Evolutionary conservation across 2,329 filamentous ascomycete genomes (phyloP).

Genomic region (Pseudopyricularia javanii): DNA sequence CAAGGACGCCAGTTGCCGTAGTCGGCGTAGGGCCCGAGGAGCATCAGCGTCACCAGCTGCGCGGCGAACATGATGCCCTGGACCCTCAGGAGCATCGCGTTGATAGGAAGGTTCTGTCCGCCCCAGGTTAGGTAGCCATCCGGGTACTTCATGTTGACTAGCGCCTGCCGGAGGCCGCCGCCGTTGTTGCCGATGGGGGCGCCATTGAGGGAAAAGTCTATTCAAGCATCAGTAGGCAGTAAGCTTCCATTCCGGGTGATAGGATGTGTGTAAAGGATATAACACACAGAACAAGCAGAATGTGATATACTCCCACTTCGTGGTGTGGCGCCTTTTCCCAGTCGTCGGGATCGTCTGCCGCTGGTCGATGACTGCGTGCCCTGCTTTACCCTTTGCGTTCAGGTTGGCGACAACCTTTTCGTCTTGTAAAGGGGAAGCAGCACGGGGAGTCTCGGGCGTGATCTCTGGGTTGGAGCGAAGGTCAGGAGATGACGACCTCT

Average conservation of each 20-base stretch:
- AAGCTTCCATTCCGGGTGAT: not conserved
- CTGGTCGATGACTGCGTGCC: not conserved
- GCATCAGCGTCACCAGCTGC: constrained; percentile 9
- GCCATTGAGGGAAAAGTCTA: constrained; percentile 1
- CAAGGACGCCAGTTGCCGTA: constrained; percentile 12
- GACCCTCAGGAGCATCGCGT: constrained; percentile 8
- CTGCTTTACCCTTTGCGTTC: not conserved
- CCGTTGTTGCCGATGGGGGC: constrained; percentile 1
- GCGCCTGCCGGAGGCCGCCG: not conserved
- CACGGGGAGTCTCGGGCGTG: not conserved
- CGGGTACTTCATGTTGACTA: not conserved
- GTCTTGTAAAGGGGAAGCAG: not conserved
- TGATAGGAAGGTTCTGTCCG: not conserved
- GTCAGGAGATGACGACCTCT: too few relatives aligned
- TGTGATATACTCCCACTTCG: constrained; percentile 2
- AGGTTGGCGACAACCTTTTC: not conserved
- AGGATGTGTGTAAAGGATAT: not conserved
- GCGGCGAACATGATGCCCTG: constrained; percentile 11
- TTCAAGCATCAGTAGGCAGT: not conserved
- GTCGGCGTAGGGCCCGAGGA: constrained; percentile 11
- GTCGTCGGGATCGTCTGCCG: constrained; percentile 1
- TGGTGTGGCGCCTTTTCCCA: not conserved
- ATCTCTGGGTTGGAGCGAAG: too few relatives aligned
- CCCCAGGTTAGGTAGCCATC: not conserved
- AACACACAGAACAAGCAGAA: constrained; percentile 2